phyloP scores from a whole-genome alignment of 352 stramenopile genomes.

The Plasmopara halstedii region DNA sequence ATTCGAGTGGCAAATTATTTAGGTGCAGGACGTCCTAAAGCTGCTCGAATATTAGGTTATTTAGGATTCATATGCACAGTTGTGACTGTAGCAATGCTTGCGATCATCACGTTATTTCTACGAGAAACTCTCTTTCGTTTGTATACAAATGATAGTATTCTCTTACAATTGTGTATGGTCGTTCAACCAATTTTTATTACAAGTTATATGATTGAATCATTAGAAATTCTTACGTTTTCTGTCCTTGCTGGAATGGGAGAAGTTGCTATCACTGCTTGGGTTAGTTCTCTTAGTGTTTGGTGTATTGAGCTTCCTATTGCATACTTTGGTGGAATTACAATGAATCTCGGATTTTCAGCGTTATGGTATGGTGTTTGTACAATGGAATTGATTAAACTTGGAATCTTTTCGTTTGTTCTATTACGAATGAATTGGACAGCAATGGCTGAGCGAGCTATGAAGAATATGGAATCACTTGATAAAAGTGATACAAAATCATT shows the following conservation, averaged over 20 bases:
- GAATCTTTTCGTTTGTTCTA: slow-evolving; percentile 32
- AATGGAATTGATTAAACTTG: slow-evolving; percentile 42
- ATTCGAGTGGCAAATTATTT: slow-evolving; percentile 73
- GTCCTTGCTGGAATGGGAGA: slow-evolving; percentile 50
- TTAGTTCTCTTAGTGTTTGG: slow-evolving; percentile 49
- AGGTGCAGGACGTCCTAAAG: slow-evolving; percentile 54
- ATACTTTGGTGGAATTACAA: slow-evolving; percentile 40
- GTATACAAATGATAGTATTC: slow-evolving; percentile 44
- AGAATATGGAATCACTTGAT: slow-evolving; percentile 31
- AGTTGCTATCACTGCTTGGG: slow-evolving; percentile 40
- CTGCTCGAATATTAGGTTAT: slow-evolving; percentile 41
- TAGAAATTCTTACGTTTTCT: slow-evolving; percentile 42
- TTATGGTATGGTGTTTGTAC: slow-evolving; percentile 42
- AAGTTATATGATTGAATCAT: slow-evolving; percentile 48
- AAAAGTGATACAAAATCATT: slow-evolving; percentile 38
- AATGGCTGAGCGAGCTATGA: slow-evolving; percentile 32
- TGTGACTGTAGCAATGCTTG: slow-evolving; percentile 36
- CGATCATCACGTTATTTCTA: slow-evolving; percentile 35
- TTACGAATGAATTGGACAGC: slow-evolving; percentile 30
- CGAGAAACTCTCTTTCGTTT: slow-evolving; percentile 45
- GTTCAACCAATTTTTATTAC: slow-evolving; percentile 52
- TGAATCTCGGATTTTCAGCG: slow-evolving; percentile 38
- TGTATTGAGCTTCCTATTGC: slow-evolving; percentile 47
- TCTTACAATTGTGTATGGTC: slow-evolving; percentile 44
- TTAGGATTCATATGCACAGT: slow-evolving; percentile 60